These are phyloP conservation scores for Diaporthe australafricana DNA, from an alignment of 2,329 filamentous ascomycete species.

Conservation along the genomic window DNA sequence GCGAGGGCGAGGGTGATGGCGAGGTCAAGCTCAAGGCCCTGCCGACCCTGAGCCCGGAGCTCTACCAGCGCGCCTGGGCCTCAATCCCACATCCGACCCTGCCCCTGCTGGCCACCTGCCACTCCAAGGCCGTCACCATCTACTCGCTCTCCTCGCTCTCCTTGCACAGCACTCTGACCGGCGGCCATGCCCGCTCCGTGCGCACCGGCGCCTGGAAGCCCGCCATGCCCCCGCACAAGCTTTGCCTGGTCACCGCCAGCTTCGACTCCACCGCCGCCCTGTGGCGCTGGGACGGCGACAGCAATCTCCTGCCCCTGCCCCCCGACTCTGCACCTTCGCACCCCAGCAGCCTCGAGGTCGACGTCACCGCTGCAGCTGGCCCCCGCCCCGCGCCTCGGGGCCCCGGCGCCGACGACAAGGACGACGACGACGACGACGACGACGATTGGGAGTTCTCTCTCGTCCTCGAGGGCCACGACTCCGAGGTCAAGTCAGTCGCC, in stretches of 20 bases:
- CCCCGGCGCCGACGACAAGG: constrained; percentile 56
- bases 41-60: constrained; percentile 64
- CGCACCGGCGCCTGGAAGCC: constrained; percentile 91
- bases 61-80: constrained; percentile 84
- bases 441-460: constrained; percentile 95
- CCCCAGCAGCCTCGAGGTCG: constrained; percentile 53
- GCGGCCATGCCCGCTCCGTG: constrained; percentile 93
- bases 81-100: constrained; percentile 87
- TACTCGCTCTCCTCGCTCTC: constrained; percentile 88
- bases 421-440: constrained; percentile 64
- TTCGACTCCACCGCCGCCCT: constrained; percentile 93
- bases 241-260: constrained; percentile 89
- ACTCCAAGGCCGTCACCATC: constrained; percentile 87
- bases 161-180: constrained; percentile 81
- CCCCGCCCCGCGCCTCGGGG: constrained; percentile 42
- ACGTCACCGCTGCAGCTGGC: constrained; percentile 49
- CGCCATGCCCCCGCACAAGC: constrained; percentile 67
- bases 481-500: constrained; percentile 85
- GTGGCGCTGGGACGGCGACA: constrained; percentile 75
- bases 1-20: constrained; percentile 36
- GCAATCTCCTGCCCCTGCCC: constrained; percentile 40
- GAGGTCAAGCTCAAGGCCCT: constrained; percentile 50
- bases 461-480: constrained; percentile 94
- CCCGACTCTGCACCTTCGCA: constrained; percentile 36
- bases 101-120: constrained; percentile 89